Conservation (phyloP, 2,329 filamentous ascomycete genomes). For the Herpotrichia juniperi region DNA sequence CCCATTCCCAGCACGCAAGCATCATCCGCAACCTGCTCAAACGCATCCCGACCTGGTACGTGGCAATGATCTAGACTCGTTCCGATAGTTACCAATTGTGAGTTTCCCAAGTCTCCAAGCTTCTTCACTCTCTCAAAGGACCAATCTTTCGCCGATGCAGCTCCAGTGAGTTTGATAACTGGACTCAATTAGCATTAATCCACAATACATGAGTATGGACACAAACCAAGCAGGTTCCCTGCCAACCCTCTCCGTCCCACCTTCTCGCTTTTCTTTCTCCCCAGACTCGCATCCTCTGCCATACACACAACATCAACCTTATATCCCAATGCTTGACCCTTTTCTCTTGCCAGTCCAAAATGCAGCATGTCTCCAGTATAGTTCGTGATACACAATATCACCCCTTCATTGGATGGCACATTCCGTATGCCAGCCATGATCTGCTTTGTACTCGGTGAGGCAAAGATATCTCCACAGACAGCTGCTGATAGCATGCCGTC, state of each 20-base stretch:
- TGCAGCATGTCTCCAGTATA: constrained; percentile 58
- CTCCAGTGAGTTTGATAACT: constrained; percentile 56
- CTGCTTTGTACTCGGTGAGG: constrained; percentile 55
- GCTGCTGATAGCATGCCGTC: constrained; percentile 56
- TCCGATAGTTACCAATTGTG: constrained; percentile 57
- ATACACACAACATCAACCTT: constrained; percentile 56
- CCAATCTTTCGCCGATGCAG: constrained; percentile 52
- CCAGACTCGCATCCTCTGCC: constrained; percentile 56
- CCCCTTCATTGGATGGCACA: constrained; percentile 52
- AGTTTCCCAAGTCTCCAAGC: constrained; percentile 52
- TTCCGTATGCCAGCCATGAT: constrained; percentile 56
- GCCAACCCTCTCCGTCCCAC: constrained; percentile 57
- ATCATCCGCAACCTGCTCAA: constrained; percentile 53
- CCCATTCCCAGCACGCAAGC: constrained; percentile 54
- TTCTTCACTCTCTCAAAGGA: constrained; percentile 53
- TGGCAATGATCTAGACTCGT: constrained; percentile 60
- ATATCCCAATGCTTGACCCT: constrained; percentile 52
- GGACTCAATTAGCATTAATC: constrained; percentile 12
- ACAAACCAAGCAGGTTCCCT: constrained; percentile 54
- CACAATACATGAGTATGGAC: neutral
- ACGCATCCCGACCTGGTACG: constrained; percentile 57
- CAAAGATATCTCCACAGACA: constrained; percentile 57
- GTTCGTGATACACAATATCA: constrained; percentile 57
- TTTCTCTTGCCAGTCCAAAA: constrained; percentile 56
- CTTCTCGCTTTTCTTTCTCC: constrained; percentile 55